Percentiles rank a stretch among this genome's conserved stretches.
Conservation (phyloP, 257 asterid species). For the Solanum rostratum region DNA sequence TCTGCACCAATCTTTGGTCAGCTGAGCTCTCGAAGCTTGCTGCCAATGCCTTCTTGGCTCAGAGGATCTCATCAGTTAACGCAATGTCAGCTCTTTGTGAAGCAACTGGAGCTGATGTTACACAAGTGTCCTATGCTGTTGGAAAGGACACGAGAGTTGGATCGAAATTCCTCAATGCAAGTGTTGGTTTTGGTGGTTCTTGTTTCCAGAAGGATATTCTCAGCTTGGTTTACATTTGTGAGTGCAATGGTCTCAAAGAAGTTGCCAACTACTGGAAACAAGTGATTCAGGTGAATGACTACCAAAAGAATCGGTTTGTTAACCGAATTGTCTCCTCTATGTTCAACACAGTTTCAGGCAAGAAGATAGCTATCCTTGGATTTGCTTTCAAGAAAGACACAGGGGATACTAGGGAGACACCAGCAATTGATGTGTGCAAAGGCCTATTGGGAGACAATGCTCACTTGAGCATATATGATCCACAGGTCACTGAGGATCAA, state of each 20-base stretch:
- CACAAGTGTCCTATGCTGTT: slow-evolving; percentile 26
- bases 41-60: slow-evolving; percentile 32
- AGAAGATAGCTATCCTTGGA: slow-evolving; percentile 29
- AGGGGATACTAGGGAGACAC: slow-evolving; percentile 38
- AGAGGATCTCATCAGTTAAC: slow-evolving; percentile 23
- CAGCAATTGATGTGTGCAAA: slow-evolving; percentile 32
- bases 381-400: slow-evolving; percentile 43
- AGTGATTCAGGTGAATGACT: slow-evolving; percentile 35
- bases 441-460: slow-evolving; percentile 34
- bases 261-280: slow-evolving; percentile 39
- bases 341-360: slow-evolving; percentile 34
- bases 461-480: slow-evolving; percentile 35
- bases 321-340: slow-evolving; percentile 33
- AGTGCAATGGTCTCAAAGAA: slow-evolving; percentile 35
- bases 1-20: slow-evolving; percentile 17
- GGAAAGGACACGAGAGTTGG: slow-evolving; percentile 38
- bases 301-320: slow-evolving; percentile 31
- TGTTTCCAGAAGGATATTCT: slow-evolving; percentile 40
- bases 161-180: slow-evolving; percentile 31
- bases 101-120: slow-evolving; percentile 36
- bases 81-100: slow-evolving; percentile 39
- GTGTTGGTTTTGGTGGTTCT: slow-evolving; percentile 45
- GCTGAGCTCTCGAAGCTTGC: slow-evolving; percentile 21
- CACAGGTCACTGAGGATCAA: slow-evolving; percentile 34
- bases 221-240: slow-evolving; percentile 36